Evolutionary conservation across 2,329 filamentous ascomycete species (phyloP).

Genomic region (Ophiosphaerella korrae): DNA sequence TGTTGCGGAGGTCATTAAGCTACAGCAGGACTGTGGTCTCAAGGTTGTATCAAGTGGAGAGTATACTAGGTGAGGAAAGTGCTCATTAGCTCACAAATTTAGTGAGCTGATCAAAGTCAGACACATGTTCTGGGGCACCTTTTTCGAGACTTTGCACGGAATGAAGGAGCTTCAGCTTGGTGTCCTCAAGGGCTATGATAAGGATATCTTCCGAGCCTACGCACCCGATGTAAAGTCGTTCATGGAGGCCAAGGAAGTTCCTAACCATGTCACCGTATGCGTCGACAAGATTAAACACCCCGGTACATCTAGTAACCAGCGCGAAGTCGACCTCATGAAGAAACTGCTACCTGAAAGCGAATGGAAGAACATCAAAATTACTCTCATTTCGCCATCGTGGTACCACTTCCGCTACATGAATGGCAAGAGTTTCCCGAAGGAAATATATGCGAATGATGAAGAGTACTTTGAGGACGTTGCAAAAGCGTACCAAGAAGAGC

Average conservation of each 20-base stretch:
- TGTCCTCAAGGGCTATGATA: slow-evolving; percentile 52
- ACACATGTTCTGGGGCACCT: slow-evolving; percentile 62
- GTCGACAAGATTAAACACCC: slow-evolving; percentile 63
- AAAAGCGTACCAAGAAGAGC: slow-evolving; percentile 53
- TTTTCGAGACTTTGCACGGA: slow-evolving; percentile 60
- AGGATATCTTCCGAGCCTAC: slow-evolving; percentile 62
- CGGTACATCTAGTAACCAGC: slow-evolving; percentile 60
- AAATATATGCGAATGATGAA: slow-evolving; percentile 53
- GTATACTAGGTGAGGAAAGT: slow-evolving; percentile 53
- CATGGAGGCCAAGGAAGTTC: slow-evolving; percentile 60
- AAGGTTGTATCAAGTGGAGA: slow-evolving; percentile 72
- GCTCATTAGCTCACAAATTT: background rate
- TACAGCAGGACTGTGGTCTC: slow-evolving; percentile 68
- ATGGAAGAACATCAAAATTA: slow-evolving; percentile 71
- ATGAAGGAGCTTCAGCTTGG: slow-evolving; percentile 58
- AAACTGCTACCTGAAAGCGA: slow-evolving; percentile 63
- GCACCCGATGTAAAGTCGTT: slow-evolving; percentile 68
- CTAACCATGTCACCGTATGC: slow-evolving; percentile 62
- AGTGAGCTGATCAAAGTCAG: slow-evolving; percentile 26
- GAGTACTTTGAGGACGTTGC: slow-evolving; percentile 56
- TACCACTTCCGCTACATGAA: slow-evolving; percentile 70
- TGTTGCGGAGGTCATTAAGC: slow-evolving; percentile 67
- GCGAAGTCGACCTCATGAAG: slow-evolving; percentile 66
- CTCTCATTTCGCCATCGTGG: slow-evolving; percentile 69
- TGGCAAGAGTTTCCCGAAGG: slow-evolving; percentile 52